These are phyloP conservation scores for Ceratobasidium sp. DNA, from an alignment of 1,284 basidiomycete species.

Conservation along the genomic window DNA sequence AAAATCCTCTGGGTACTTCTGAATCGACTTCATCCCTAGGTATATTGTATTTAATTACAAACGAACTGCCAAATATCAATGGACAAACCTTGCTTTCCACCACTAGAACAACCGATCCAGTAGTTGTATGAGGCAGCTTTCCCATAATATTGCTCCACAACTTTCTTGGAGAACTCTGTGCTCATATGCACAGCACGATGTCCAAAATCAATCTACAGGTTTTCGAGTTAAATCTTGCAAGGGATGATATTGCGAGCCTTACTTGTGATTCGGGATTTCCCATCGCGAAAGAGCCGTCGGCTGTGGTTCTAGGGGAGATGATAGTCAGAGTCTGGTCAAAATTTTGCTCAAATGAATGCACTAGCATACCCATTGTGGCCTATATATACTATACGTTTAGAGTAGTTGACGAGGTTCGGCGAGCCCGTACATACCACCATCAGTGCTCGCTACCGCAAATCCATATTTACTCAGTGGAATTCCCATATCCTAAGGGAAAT, in stretches of 20 bases:
- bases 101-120: constrained; percentile 37
- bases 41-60: no score
- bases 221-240: background rate
- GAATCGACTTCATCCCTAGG: constrained; percentile 29
- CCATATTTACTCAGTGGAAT: constrained; percentile 29
- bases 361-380: constrained; percentile 32
- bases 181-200: constrained; percentile 31
- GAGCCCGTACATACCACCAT: constrained; percentile 27
- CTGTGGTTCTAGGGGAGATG: background rate
- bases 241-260: background rate
- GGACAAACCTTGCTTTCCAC: constrained; percentile 30
- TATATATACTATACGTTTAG: background rate
- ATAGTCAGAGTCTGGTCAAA: background rate
- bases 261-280: constrained; percentile 32
- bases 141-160: constrained; percentile 10
- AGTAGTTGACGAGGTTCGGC: background rate
- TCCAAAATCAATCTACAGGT: constrained; percentile 26
- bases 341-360: background rate
- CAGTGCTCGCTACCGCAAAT: constrained; percentile 27
- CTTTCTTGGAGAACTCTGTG: constrained; percentile 13
- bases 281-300: constrained; percentile 19
- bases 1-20: constrained; percentile 26
- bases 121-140: constrained; percentile 20
- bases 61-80: no score
- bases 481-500: constrained; percentile 23